Conservation (phyloP, 2,329 filamentous ascomycete genomes). For the Cercospora zeae-maydis region DNA sequence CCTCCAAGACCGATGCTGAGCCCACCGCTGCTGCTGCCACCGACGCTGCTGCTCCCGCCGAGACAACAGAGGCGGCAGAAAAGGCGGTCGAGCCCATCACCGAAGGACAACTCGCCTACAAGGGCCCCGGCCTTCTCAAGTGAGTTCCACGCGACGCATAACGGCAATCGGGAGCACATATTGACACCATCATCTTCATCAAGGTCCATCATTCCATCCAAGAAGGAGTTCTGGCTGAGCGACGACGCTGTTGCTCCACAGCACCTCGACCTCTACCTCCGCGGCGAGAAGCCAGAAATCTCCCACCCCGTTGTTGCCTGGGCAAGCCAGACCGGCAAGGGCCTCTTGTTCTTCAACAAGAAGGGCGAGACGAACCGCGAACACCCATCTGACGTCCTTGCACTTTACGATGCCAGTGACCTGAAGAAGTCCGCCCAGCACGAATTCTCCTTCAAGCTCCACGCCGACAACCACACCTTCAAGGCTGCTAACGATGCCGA, state of each 20-base stretch:
- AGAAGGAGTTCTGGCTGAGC: slow-evolving; percentile 75
- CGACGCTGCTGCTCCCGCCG: slow-evolving; percentile 41
- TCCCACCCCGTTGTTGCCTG: slow-evolving; percentile 80
- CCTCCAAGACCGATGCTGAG: slow-evolving; percentile 41
- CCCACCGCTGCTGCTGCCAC: slow-evolving; percentile 15
- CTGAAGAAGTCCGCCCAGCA: slow-evolving; percentile 69
- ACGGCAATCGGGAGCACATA: not conserved
- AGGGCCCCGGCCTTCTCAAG: slow-evolving; percentile 86
- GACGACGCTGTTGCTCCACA: slow-evolving; percentile 69
- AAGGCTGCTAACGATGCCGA: slow-evolving; percentile 72
- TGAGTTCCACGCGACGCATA: slow-evolving; percentile 49
- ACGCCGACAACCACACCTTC: slow-evolving; percentile 90
- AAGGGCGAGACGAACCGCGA: slow-evolving; percentile 71
- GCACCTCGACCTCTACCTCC: slow-evolving; percentile 71
- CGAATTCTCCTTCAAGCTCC: slow-evolving; percentile 82
- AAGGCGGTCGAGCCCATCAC: slow-evolving; percentile 64
- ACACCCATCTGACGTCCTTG: slow-evolving; percentile 72
- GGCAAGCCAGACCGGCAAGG: slow-evolving; percentile 91
- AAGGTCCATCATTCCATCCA: slow-evolving; percentile 84
- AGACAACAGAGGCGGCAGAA: slow-evolving; percentile 44
- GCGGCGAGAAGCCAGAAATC: slow-evolving; percentile 78
- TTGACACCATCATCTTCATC: slow-evolving; percentile 21
- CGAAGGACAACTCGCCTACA: slow-evolving; percentile 84
- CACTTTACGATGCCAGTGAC: slow-evolving; percentile 60
- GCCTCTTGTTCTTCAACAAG: slow-evolving; percentile 88